A percentile compares a stretch with the other conserved stretches of the same genome.
Evolutionary conservation across 2,329 filamentous ascomycete species (phyloP).

Genomic region (Penicillium digitatum): DNA sequence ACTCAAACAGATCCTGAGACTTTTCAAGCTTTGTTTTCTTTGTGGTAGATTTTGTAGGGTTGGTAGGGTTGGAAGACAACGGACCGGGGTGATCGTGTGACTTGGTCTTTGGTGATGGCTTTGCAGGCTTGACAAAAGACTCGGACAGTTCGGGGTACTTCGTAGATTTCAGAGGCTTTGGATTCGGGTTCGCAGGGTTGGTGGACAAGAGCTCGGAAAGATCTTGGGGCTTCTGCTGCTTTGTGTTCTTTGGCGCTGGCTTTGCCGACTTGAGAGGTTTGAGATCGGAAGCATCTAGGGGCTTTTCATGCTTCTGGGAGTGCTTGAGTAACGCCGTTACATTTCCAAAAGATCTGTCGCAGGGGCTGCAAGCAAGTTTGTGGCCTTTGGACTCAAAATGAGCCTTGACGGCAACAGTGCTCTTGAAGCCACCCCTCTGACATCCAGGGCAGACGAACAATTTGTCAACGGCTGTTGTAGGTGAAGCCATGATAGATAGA

Average conservation of each 20-base stretch:
- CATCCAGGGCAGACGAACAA: conserved; percentile 7
- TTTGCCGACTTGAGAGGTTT: background rate
- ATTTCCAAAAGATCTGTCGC: background rate
- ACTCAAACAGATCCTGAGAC: background rate
- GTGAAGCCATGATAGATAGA: background rate
- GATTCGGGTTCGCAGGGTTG: background rate
- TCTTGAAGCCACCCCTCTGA: conserved; percentile 3
- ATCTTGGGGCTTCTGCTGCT: background rate
- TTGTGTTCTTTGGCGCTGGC: background rate
- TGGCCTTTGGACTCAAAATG: conserved; percentile 8
- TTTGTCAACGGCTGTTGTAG: background rate
- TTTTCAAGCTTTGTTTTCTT: background rate
- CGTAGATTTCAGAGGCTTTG: background rate
- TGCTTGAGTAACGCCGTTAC: background rate
- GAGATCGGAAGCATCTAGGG: background rate
- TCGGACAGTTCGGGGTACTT: background rate
- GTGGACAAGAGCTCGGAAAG: background rate
- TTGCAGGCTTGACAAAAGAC: background rate
- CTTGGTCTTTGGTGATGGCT: background rate
- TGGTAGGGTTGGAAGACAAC: background rate
- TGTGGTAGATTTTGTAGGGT: background rate
- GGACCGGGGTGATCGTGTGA: background rate
- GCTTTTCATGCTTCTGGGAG: background rate
- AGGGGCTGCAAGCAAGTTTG: background rate
- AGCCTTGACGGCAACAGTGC: background rate